A percentile compares a stretch with the other conserved stretches of the same genome.
These are phyloP conservation scores for Cyberlindnera galapagoensis DNA, from an alignment of 805 yeast genomes.

Conservation along the genomic window DNA sequence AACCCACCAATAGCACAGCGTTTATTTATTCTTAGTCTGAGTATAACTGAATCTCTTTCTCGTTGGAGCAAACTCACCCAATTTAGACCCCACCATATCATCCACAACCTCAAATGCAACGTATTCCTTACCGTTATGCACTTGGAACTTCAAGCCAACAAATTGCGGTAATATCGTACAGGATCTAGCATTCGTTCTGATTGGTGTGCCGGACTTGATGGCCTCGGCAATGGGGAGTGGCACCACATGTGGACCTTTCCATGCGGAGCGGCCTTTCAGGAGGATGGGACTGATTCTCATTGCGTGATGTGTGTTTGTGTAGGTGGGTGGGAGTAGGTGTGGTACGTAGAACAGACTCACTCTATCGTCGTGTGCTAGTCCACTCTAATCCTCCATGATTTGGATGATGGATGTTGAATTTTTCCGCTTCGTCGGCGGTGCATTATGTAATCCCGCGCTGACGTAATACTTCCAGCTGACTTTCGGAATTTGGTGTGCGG, in stretches of 20 bases:
- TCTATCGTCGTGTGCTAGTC: too few species aligned
- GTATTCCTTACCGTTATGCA: constrained; percentile 94
- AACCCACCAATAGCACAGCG: background rate
- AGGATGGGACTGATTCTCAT: constrained; percentile 36
- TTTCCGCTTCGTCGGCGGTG: too few species aligned
- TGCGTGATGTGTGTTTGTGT: constrained; percentile 2
- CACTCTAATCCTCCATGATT: too few species aligned
- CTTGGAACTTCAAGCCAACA: constrained; percentile 90
- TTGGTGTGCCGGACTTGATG: constrained; percentile 69
- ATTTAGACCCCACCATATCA: constrained; percentile 93
- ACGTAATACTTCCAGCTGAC: too few species aligned
- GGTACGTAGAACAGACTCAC: too few species aligned
- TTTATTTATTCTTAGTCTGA: constrained; percentile 55
- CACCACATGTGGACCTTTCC: constrained; percentile 88
- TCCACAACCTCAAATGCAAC: constrained; percentile 82
- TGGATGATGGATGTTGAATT: too few species aligned
- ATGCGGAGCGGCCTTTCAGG: constrained; percentile 45
- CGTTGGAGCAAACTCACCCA: constrained; percentile 95
- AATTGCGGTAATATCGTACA: constrained; percentile 95
- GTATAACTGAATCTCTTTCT: constrained; percentile 83
- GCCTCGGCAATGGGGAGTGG: constrained; percentile 93
- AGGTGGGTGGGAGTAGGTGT: too few species aligned
- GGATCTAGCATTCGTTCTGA: constrained; percentile 91
- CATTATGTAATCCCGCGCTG: too few species aligned
- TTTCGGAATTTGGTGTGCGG: too few species aligned